Evolutionary conservation across 2,329 filamentous ascomycete genomes (phyloP).

Genomic region (Tolypocladium amazonense): DNA sequence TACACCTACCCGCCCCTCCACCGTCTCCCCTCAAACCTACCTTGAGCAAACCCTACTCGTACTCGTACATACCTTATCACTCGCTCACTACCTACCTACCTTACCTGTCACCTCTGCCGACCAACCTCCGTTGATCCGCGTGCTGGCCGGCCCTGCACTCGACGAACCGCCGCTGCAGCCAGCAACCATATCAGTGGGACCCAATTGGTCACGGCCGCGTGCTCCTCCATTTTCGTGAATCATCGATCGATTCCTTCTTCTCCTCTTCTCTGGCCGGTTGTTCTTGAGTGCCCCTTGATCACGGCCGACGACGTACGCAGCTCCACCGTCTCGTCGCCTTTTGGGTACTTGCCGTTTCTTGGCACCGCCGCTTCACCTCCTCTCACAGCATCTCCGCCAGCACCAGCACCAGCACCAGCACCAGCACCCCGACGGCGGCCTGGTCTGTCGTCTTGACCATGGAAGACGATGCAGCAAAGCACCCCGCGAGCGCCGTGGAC

Average conservation of each 20-base stretch:
- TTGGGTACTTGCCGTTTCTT: neutral
- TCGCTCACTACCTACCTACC: neutral
- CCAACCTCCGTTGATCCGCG: neutral
- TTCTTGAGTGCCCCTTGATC: neutral
- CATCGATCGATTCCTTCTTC: neutral
- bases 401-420: neutral
- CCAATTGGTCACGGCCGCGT: neutral
- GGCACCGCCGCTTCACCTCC: neutral
- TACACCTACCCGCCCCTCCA: neutral
- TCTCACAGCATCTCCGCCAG: no score
- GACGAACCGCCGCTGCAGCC: neutral
- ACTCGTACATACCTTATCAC: neutral
- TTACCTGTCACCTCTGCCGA: neutral
- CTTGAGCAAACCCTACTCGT: neutral
- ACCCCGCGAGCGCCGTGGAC: neutral
- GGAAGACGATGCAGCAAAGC: neutral
- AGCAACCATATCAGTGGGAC: neutral
- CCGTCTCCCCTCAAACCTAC: neutral
- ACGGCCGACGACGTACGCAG: neutral
- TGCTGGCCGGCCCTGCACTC: slow-evolving; percentile 1
- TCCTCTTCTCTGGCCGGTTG: neutral
- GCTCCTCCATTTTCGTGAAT: neutral
- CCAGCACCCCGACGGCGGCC: neutral
- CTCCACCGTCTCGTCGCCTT: neutral
- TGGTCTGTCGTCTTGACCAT: neutral